These are phyloP conservation scores for Phialophora expanda DNA, from an alignment of 2,329 filamentous ascomycete species.

Conservation along the genomic window DNA sequence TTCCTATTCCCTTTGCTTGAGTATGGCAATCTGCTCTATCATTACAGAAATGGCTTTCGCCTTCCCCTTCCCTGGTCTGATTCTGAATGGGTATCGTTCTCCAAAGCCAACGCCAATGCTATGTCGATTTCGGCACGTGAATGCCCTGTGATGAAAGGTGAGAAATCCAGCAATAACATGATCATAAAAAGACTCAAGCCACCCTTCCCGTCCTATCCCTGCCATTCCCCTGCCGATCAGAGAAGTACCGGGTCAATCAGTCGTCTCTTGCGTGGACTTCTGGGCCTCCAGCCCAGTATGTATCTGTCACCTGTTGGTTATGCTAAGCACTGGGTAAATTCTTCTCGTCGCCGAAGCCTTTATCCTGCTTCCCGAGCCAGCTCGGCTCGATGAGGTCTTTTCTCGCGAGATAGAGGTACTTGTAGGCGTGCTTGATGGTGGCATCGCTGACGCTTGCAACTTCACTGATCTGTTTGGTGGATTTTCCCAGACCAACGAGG, in stretches of 20 bases:
- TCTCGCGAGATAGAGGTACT: slow-evolving; percentile 76
- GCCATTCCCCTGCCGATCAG: background rate
- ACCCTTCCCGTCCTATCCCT: background rate
- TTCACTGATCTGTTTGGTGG: slow-evolving; percentile 82
- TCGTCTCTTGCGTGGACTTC: background rate
- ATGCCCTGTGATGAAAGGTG: slow-evolving; percentile 3
- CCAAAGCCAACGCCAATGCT: slow-evolving; percentile 12
- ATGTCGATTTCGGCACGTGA: background rate
- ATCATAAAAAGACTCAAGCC: background rate
- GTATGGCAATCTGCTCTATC: slow-evolving; percentile 7
- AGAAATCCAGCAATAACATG: background rate
- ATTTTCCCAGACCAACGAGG: slow-evolving; percentile 77
- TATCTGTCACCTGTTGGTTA: background rate
- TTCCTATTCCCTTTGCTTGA: background rate
- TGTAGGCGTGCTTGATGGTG: slow-evolving; percentile 95
- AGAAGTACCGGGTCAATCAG: background rate
- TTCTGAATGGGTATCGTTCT: slow-evolving; percentile 14
- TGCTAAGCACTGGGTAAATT: slow-evolving; percentile 34
- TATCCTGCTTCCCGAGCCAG: slow-evolving; percentile 37
- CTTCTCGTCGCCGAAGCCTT: slow-evolving; percentile 34
- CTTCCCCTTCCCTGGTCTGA: background rate
- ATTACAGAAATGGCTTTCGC: slow-evolving; percentile 13
- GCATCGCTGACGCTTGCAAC: slow-evolving; percentile 93
- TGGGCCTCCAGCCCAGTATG: background rate
- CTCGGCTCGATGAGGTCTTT: slow-evolving; percentile 66